A percentile compares a stretch with the other conserved stretches of the same genome.
These are phyloP conservation scores for Phytopythium ostracodes DNA, from an alignment of 352 stramenopile genomes.

Conservation along the genomic window DNA sequence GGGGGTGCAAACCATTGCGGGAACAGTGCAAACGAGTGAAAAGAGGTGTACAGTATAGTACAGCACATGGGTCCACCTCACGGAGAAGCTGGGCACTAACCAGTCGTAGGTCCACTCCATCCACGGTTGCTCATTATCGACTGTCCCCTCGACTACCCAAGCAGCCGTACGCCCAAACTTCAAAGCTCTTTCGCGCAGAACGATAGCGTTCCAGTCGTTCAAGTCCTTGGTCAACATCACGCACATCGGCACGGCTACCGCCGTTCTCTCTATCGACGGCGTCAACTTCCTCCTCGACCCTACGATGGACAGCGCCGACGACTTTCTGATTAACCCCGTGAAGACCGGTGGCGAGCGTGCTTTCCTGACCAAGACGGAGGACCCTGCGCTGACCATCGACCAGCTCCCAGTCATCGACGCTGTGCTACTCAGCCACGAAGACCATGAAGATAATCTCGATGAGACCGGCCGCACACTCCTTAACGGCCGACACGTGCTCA, in stretches of 20 bases:
- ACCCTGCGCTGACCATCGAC: constrained; percentile 20
- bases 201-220: constrained; percentile 19
- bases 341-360: neutral
- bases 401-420: constrained; percentile 27
- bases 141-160: too few species aligned
- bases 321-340: neutral
- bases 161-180: too few species aligned
- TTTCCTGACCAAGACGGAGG: constrained; percentile 15
- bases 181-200: neutral
- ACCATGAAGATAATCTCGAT: constrained; percentile 40
- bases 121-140: too few species aligned
- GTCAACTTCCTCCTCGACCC: constrained; percentile 41
- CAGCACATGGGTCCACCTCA: too few species aligned
- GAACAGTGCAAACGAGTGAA: neutral
- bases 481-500: constrained; percentile 36
- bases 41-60: too few species aligned
- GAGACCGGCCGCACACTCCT: constrained; percentile 24
- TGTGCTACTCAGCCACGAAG: constrained; percentile 34
- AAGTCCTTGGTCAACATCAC: constrained; percentile 32
- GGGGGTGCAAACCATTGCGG: neutral
- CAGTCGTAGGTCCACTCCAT: too few species aligned
- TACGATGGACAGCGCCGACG: constrained; percentile 20
- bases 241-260: constrained; percentile 31
- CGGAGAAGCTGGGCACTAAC: too few species aligned
- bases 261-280: constrained; percentile 34